Evolutionary conservation across 306 rosid species (phyloP), one percentile per base, ranked within the genome.

Genomic region (Pueraria montana): DNA sequence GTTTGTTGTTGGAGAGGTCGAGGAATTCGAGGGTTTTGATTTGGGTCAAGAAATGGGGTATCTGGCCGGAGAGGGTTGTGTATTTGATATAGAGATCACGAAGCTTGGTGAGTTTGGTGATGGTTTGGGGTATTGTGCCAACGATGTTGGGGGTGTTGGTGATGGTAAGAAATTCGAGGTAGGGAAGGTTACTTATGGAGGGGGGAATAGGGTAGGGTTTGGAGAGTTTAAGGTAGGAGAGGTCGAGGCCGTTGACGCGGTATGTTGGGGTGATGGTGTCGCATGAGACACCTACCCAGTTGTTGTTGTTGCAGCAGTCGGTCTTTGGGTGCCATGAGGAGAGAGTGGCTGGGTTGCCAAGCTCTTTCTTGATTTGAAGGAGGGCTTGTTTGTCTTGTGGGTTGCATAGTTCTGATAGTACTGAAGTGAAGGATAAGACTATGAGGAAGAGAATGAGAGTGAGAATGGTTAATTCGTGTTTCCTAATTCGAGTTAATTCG

Each of bases 341-440:
- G 30, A 84, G 87, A 3, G 17, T 2, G 8, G 69, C 0, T 20
- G 87, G 87, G 83, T 84, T 84, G n/a, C 83, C 83, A 0, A 84
- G 38, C 17, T 84, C 52, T 12, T 42, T 40, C 46, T 78, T 78
- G 12, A 84, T 45, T 72, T 73, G 80, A 27, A 84, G 75, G 7
- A 84, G 87, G 52, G 63, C 52, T 2, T 10, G 26, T 24, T 82
- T 82, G 62, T 82, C 85, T 9, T 74, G 18, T 4, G 81, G 76
- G 26, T 82, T 82, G 61, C 85, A 82, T 42, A 64, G 30, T 27
- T 74, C 81, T 10, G 85, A 34, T 16, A 58, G 14, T 58, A 34
- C 32, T 0, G 6, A 0, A 3, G 1, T 58, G 3, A 58, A 53
- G 11, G 61, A 18, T 8, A 53, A 1, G 21, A 8, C 26, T 53